Conservation (phyloP, 139 green algal species). For the Monoraphidium neglectum region DNA sequence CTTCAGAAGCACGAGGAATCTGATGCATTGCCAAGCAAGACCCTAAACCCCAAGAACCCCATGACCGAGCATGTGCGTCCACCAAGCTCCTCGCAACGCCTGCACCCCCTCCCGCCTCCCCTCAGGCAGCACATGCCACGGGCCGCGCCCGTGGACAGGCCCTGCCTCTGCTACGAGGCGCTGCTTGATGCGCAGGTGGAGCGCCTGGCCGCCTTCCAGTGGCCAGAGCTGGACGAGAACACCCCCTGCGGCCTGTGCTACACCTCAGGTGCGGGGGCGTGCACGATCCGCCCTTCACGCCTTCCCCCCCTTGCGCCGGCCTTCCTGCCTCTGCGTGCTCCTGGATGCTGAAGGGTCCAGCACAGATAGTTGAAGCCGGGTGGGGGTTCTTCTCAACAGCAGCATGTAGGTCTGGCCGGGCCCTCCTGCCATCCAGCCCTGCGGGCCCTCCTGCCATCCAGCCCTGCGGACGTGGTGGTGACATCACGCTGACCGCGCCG, state of each 20-base stretch:
- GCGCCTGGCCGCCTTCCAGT: constrained; percentile 37
- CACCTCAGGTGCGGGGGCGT: constrained; percentile 50
- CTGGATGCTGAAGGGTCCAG: too few relatives aligned
- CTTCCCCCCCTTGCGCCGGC: neutral
- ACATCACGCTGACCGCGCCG: neutral
- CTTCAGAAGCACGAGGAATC: neutral
- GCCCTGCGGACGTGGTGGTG: too few relatives aligned
- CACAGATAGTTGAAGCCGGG: too few relatives aligned
- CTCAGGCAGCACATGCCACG: constrained; percentile 53
- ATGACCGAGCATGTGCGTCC: too few relatives aligned
- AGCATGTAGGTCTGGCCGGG: too few relatives aligned
- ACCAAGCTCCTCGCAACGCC: neutral
- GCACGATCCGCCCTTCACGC: neutral
- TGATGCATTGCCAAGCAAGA: neutral
- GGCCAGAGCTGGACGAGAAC: constrained; percentile 57
- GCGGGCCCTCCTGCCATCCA: too few relatives aligned
- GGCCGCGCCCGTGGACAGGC: constrained; percentile 1
- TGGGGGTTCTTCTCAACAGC: too few relatives aligned
- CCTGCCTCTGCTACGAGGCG: constrained; percentile 72
- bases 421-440: too few relatives aligned
- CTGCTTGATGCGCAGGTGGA: constrained; percentile 49
- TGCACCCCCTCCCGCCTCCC: neutral
- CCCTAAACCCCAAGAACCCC: neutral
- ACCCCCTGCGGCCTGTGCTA: constrained; percentile 81
- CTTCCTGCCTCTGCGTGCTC: too few relatives aligned